phyloP scores from a whole-genome alignment of 2,329 filamentous ascomycete genomes.

The Diaporthe vaccinii region DNA sequence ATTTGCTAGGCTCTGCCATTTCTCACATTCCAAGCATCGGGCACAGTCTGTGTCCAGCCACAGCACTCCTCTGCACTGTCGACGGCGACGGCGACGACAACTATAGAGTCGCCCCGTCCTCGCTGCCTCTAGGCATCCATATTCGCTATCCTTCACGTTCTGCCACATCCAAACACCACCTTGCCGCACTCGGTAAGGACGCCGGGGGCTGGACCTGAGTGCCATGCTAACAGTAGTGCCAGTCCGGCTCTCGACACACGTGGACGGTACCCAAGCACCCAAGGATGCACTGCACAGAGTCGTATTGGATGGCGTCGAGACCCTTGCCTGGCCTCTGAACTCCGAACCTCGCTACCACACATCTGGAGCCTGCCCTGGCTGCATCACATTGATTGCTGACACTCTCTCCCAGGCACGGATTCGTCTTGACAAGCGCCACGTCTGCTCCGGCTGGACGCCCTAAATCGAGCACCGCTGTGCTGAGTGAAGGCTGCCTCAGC shows the following conservation, averaged over 20 bases:
- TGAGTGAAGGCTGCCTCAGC: constrained; percentile 22
- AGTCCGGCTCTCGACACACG: constrained; percentile 5
- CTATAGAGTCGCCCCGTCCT: background rate
- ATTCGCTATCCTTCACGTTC: background rate
- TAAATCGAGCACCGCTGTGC: background rate
- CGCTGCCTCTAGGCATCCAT: constrained; percentile 2
- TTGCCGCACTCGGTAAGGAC: constrained; percentile 3
- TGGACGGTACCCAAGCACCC: constrained; percentile 10
- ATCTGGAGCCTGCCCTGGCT: constrained; percentile 24
- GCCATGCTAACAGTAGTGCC: background rate
- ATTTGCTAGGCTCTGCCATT: constrained; percentile 10
- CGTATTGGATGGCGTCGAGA: constrained; percentile 20
- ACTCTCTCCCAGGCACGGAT: constrained; percentile 5
- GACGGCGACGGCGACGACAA: background rate
- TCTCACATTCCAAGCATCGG: constrained; percentile 17
- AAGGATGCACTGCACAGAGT: constrained; percentile 10
- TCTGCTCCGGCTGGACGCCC: constrained; percentile 13
- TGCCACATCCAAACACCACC: background rate
- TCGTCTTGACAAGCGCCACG: constrained; percentile 30
- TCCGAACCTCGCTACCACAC: constrained; percentile 25
- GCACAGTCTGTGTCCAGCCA: constrained; percentile 9
- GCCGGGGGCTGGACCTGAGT: background rate
- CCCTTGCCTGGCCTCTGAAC: constrained; percentile 6
- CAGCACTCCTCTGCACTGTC: constrained; percentile 1
- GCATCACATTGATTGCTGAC: constrained; percentile 31